Conservation (phyloP, 1,139 yeast species). For the Kodamaea fungicola region DNA sequence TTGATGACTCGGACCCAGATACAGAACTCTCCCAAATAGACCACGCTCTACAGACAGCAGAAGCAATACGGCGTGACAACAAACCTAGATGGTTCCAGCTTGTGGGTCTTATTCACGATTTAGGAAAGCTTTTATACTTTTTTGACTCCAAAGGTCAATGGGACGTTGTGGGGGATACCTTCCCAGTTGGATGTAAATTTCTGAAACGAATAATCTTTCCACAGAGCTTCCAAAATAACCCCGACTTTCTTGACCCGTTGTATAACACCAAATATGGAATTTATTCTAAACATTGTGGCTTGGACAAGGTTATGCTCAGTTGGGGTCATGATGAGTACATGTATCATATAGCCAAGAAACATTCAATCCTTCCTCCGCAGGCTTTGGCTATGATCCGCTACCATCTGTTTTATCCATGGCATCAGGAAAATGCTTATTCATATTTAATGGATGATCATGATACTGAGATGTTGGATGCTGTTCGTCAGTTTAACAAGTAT, state of each 20-base stretch:
- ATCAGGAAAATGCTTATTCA: constrained; percentile 63
- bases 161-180: constrained; percentile 83
- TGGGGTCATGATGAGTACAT: constrained; percentile 83
- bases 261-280: constrained; percentile 67
- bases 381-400: constrained; percentile 73
- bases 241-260: constrained; percentile 60
- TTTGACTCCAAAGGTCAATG: constrained; percentile 73
- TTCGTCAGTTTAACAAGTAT: constrained; percentile 62
- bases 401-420: constrained; percentile 78
- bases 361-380: constrained; percentile 60
- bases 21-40: constrained; percentile 73
- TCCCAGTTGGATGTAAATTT: constrained; percentile 70
- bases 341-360: constrained; percentile 67
- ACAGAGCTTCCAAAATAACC: constrained; percentile 57
- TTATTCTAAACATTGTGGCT: constrained; percentile 61
- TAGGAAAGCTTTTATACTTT: constrained; percentile 66
- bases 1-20: constrained; percentile 75
- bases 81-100: constrained; percentile 76
- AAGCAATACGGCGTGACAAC: constrained; percentile 63
- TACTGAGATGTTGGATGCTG: constrained; percentile 58
- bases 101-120: constrained; percentile 68
- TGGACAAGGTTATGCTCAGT: constrained; percentile 68
- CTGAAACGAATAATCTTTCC: constrained; percentile 59
- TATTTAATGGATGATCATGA: constrained; percentile 68
- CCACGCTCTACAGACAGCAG: constrained; percentile 75